Evolutionary conservation across 352 stramenopile species (phyloP), one percentile per base, ranked within the genome.

Genomic region (Phytopythium montanum): DNA sequence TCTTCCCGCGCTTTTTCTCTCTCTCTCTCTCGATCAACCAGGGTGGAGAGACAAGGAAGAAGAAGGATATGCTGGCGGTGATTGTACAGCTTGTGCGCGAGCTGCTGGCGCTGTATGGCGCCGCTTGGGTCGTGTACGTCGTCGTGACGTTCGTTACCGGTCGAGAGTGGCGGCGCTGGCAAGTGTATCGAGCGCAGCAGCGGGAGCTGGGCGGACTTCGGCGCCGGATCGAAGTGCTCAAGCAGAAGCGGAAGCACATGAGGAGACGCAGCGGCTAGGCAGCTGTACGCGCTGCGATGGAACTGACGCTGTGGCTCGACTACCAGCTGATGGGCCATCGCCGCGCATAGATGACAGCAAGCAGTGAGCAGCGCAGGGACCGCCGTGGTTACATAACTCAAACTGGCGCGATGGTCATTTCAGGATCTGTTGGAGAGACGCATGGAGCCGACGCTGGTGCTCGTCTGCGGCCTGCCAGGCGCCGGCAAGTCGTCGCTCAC

Each of bases 401-500:
- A 1, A 36, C 31, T 1, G 31, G 12, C 12, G 13, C 14, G 25
- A 3, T 12, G 23, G 14, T 53, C 46, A 53, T 33, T 36, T 33
- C 28, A 14, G 5, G 28, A 54, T 29, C 16, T 41, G 49, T 26
- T 19, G 10, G 33, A 13, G 26, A 28, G 3, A 25, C 18, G 1
- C 39, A 58, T 58, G 38, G 53, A 38, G 25, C 34, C 23, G 8
- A 56, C 73, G 62, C 61, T 92, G 48, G 59, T 90, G 48, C 59
- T 89, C 16, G 57, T 90, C 9, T 88, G 78, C 55, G 83, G 83
- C 2, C 68, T 92, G 29, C 83, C 83, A 14, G 83, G 75, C 18
- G 79, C 83, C 21, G 79, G 83, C 16, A 92, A 92, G 68, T 87
- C 80, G 51, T 87, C 73, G 41, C 67, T 92, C 9, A 75, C 54